phyloP scores from a whole-genome alignment of 129 eudicot species.

The Cynara cardunculus region DNA sequence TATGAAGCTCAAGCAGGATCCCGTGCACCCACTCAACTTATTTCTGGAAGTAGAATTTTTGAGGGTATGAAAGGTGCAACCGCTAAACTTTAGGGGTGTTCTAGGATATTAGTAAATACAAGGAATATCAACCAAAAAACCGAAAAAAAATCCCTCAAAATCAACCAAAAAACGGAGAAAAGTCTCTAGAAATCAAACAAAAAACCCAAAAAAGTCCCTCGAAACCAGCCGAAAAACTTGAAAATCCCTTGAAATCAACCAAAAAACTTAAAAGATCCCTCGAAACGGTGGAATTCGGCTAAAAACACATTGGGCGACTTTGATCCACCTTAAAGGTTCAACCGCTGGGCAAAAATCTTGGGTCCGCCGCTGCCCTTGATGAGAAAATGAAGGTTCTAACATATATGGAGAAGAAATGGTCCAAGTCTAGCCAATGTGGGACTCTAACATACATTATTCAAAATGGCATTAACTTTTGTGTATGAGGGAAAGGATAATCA shows the following conservation, averaged over 20 bases:
- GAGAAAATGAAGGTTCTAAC: neutral
- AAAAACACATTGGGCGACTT: neutral
- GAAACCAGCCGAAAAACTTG: neutral
- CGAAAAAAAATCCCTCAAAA: neutral
- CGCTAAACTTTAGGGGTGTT: neutral
- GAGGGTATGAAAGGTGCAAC: neutral
- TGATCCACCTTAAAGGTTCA: neutral
- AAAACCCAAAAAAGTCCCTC: neutral
- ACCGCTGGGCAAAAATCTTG: neutral
- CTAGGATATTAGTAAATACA: neutral
- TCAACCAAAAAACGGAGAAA: neutral
- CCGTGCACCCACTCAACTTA: neutral
- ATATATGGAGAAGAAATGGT: neutral
- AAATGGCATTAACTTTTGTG: neutral
- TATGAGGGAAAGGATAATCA: slow-evolving; percentile 4
- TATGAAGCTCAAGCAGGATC: neutral
- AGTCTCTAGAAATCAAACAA: neutral
- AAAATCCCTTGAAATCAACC: neutral
- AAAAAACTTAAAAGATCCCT: neutral
- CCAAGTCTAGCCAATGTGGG: neutral
- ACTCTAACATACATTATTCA: neutral
- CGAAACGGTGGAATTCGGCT: neutral
- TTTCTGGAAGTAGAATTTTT: neutral
- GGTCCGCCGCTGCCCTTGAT: neutral
- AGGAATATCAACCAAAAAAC: neutral